A percentile compares a stretch with the other conserved stretches of the same genome.
These are phyloP conservation scores for Colletotrichum limetticola DNA, from an alignment of 2,329 filamentous ascomycete genomes.

Conservation along the genomic window DNA sequence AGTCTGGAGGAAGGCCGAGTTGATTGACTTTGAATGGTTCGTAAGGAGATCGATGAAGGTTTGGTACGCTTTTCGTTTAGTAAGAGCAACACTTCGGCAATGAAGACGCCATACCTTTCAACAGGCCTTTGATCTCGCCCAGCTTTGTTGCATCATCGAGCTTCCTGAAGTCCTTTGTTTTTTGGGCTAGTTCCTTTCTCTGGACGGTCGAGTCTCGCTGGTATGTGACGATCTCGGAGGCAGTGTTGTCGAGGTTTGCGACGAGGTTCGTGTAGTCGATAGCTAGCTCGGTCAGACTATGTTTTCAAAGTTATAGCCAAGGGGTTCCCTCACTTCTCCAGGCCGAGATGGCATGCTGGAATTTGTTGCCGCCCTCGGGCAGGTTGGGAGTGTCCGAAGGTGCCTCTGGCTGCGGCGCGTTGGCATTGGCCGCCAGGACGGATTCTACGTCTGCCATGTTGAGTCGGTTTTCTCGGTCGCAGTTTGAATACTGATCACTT, in stretches of 20 bases:
- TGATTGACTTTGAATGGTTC: conserved; percentile 94
- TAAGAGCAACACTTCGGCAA: background rate
- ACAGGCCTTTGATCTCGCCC: conserved; percentile 84
- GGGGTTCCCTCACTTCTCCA: conserved; percentile 80
- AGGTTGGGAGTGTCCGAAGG: background rate
- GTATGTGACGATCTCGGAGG: conserved; percentile 93
- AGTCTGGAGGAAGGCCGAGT: conserved; percentile 90
- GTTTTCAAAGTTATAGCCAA: conserved; percentile 3
- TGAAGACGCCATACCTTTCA: conserved; percentile 74
- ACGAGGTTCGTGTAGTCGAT: conserved; percentile 89
- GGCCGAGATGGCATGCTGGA: conserved; percentile 93
- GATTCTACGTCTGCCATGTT: conserved; percentile 39
- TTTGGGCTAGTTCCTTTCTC: conserved; percentile 96
- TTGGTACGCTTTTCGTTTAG: conserved; percentile 78
- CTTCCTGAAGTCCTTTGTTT: conserved; percentile 98
- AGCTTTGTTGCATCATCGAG: conserved; percentile 90
- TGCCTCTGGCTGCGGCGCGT: conserved; percentile 13
- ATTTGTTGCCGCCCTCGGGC: conserved; percentile 82
- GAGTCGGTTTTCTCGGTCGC: conserved; percentile 1
- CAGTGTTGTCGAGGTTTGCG: conserved; percentile 87
- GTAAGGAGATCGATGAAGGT: conserved; percentile 96
- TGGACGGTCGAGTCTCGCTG: conserved; percentile 97
- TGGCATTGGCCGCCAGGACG: conserved; percentile 32
- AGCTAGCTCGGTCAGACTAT: conserved; percentile 60
- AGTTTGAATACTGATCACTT: conserved; percentile 11